These are phyloP conservation scores for Geotrichum fermentans DNA, from an alignment of 1,139 yeast genomes.

Conservation along the genomic window DNA sequence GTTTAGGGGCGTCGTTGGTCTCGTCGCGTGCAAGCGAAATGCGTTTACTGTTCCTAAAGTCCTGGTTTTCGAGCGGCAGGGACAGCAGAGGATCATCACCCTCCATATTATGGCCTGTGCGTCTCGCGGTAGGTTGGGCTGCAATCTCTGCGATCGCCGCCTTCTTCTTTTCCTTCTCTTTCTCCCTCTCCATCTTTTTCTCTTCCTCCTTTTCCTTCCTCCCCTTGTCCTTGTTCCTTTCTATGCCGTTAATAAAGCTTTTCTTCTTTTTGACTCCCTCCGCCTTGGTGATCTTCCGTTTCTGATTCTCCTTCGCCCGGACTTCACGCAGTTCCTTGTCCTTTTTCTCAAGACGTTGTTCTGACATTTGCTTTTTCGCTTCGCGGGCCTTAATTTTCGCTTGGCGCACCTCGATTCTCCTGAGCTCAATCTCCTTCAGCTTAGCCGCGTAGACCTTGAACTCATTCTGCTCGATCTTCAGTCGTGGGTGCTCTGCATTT, in stretches of 20 bases:
- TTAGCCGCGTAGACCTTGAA: slow-evolving; percentile 15
- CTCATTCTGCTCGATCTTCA: slow-evolving; percentile 11
- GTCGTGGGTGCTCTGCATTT: neutral
- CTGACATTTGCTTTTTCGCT: slow-evolving; percentile 4
- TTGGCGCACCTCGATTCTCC: slow-evolving; percentile 1
- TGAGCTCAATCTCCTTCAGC: slow-evolving; percentile 7
- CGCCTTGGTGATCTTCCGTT: neutral
- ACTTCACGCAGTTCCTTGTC: slow-evolving; percentile 13
- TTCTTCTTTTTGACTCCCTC: neutral
- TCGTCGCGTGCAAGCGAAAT: slow-evolving; percentile 5
- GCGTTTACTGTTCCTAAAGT: slow-evolving; percentile 13
- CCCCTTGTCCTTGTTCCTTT: neutral
- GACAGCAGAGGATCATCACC: slow-evolving; percentile 16
- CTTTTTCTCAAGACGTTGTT: slow-evolving; percentile 9
- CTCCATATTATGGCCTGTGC: neutral
- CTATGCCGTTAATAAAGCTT: neutral
- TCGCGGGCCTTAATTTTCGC: slow-evolving; percentile 4
- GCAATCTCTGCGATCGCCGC: neutral
- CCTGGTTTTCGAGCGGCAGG: slow-evolving; percentile 7
- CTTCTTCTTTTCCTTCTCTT: neutral
- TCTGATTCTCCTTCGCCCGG: neutral
- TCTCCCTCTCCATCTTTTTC: neutral
- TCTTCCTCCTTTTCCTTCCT: neutral
- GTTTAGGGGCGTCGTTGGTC: neutral
- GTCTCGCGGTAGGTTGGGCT: neutral